phyloP scores from a whole-genome alignment of 345 rosid genomes.

The Salix caprea region DNA sequence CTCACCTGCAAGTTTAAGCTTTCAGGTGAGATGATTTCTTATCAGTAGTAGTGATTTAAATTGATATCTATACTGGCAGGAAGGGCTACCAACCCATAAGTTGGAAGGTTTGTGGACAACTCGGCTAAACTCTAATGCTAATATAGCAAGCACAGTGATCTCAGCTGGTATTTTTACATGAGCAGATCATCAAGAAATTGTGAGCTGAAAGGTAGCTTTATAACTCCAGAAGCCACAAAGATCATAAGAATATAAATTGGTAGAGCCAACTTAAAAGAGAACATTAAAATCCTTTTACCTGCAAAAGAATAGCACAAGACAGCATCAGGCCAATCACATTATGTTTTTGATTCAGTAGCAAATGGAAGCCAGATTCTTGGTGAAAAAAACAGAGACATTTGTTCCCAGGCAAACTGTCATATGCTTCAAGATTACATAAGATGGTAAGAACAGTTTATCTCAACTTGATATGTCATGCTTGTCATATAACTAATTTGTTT shows the following conservation, averaged over 20 bases:
- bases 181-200: slow-evolving; percentile 63
- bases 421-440: neutral
- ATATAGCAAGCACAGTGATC: neutral
- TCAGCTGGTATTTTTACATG: slow-evolving; percentile 31
- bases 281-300: slow-evolving; percentile 55
- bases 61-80: neutral
- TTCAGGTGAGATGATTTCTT: too few relatives aligned
- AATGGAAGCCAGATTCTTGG: neutral
- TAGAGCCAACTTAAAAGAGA: slow-evolving; percentile 47
- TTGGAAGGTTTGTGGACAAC: slow-evolving; percentile 4
- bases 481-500: neutral
- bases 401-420: neutral
- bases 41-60: too few relatives aligned
- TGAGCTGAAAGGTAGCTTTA: slow-evolving; percentile 57
- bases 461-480: neutral
- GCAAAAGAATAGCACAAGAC: slow-evolving; percentile 11
- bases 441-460: neutral
- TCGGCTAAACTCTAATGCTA: neutral
- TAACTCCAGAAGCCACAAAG: slow-evolving; percentile 50
- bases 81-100: neutral
- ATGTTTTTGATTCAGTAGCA: neutral
- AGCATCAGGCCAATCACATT: neutral
- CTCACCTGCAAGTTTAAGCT: too few relatives aligned
- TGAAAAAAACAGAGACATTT: neutral
- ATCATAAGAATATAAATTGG: slow-evolving; percentile 59